phyloP scores from a whole-genome alignment of 2,329 filamentous ascomycete species.

The Ascochyta pisi region DNA sequence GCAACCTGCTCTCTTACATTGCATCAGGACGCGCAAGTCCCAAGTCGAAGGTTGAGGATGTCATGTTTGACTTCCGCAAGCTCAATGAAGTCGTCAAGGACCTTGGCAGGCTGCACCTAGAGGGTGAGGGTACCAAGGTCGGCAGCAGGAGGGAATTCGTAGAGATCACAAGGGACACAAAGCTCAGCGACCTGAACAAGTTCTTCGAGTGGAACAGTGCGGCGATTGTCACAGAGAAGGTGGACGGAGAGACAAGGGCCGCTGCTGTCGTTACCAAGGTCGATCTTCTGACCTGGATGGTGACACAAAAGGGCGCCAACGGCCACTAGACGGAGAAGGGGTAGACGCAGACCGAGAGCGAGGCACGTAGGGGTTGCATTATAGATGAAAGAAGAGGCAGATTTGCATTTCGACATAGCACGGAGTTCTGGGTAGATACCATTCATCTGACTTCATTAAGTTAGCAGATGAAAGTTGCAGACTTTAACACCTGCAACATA shows the following conservation, averaged over 20 bases:
- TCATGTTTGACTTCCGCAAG: slow-evolving; percentile 96
- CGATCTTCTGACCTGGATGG: slow-evolving; percentile 90
- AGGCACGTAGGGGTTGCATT: neutral
- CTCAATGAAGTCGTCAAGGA: slow-evolving; percentile 92
- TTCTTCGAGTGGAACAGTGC: slow-evolving; percentile 99
- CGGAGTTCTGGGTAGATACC: slow-evolving; percentile 18
- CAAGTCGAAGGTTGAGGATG: slow-evolving; percentile 76
- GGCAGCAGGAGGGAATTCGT: slow-evolving; percentile 74
- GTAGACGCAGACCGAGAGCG: neutral
- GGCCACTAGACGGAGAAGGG: slow-evolving; percentile 4
- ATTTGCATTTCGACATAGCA: slow-evolving; percentile 14
- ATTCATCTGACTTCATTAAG: slow-evolving; percentile 23
- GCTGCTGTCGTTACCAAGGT: slow-evolving; percentile 96
- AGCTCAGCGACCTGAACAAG: slow-evolving; percentile 79
- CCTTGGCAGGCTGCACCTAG: slow-evolving; percentile 50
- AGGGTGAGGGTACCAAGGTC: slow-evolving; percentile 31
- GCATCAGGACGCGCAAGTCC: slow-evolving; percentile 80
- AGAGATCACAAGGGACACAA: slow-evolving; percentile 91
- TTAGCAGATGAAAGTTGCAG: slow-evolving; percentile 21
- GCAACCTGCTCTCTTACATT: slow-evolving; percentile 91
- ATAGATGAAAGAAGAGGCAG: neutral
- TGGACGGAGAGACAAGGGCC: slow-evolving; percentile 70
- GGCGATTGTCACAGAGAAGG: slow-evolving; percentile 86
- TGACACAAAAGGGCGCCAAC: slow-evolving; percentile 51
- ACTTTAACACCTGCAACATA: slow-evolving; percentile 20